Evolutionary conservation across 108 stramenopile genomes (phyloP).

Genomic region (Cyclotella atomus): DNA sequence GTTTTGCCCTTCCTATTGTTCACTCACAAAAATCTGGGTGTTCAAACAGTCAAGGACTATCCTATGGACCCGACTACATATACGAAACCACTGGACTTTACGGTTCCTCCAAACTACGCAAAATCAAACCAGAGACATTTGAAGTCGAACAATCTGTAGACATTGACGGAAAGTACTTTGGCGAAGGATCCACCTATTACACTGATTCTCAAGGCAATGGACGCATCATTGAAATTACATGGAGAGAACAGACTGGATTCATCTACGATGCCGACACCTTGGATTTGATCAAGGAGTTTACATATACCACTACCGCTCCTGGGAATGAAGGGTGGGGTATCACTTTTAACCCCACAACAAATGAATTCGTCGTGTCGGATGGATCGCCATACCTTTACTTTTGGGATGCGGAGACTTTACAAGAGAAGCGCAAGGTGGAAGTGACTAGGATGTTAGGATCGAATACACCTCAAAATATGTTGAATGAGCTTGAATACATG

Average conservation of each 20-base stretch:
- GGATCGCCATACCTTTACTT: slow-evolving; percentile 73
- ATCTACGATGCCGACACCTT: slow-evolving; percentile 72
- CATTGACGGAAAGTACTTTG: slow-evolving; percentile 67
- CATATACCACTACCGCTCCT: slow-evolving; percentile 61
- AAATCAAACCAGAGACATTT: slow-evolving; percentile 68
- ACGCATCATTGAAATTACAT: slow-evolving; percentile 73
- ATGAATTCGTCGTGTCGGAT: slow-evolving; percentile 81
- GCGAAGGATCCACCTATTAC: slow-evolving; percentile 75
- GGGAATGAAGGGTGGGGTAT: slow-evolving; percentile 85
- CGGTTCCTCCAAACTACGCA: slow-evolving; percentile 66
- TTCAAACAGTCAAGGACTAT: slow-evolving; percentile 71
- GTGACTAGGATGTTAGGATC: slow-evolving; percentile 63
- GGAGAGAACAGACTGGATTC: slow-evolving; percentile 71
- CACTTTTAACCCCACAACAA: slow-evolving; percentile 59
- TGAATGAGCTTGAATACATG: slow-evolving; percentile 88
- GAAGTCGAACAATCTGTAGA: slow-evolving; percentile 52
- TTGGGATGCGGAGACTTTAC: slow-evolving; percentile 66
- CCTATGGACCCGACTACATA: slow-evolving; percentile 58
- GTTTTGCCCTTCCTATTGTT: background rate
- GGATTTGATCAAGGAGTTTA: slow-evolving; percentile 11
- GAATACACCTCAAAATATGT: slow-evolving; percentile 38
- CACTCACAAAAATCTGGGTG: background rate
- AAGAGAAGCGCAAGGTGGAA: slow-evolving; percentile 53
- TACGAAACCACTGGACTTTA: slow-evolving; percentile 80
- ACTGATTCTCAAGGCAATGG: slow-evolving; percentile 47